Conservation (phyloP, 2,329 filamentous ascomycete genomes). For the Simplicillium sp. region DNA sequence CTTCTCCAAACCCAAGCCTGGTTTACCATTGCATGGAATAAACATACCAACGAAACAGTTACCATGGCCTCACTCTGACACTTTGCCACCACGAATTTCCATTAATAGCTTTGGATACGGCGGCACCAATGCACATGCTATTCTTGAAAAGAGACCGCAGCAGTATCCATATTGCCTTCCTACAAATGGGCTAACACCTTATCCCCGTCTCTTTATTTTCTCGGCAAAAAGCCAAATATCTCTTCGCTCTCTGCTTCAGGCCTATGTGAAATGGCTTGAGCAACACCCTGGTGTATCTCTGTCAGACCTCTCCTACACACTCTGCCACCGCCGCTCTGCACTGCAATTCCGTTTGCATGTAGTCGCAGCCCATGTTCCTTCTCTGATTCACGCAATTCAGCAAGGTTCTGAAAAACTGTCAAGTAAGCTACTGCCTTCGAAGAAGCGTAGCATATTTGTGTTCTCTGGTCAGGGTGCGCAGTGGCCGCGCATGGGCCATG, state of each 20-base stretch:
- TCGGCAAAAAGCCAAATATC: conserved; percentile 33
- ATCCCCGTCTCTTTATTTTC: conserved; percentile 29
- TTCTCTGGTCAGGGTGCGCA: conserved; percentile 29
- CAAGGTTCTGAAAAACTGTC: no score
- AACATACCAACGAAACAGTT: conserved; percentile 19
- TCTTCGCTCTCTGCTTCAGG: conserved; percentile 25
- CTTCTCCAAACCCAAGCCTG: no score
- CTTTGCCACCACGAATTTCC: conserved; percentile 4
- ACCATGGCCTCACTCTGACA: conserved; percentile 20
- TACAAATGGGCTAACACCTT: neutral
- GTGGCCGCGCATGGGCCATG: conserved; percentile 22
- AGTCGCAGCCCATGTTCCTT: conserved; percentile 27
- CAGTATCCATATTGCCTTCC: no score
- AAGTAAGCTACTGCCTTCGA: conserved; percentile 12
- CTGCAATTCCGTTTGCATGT: conserved; percentile 32
- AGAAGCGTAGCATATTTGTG: conserved; percentile 13
- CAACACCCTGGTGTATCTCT: conserved; percentile 13
- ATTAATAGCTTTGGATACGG: conserved; percentile 13
- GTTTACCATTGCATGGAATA: no score
- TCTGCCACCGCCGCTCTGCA: conserved; percentile 31
- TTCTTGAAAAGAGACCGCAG: no score
- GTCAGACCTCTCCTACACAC: conserved; percentile 34
- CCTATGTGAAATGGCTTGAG: conserved; percentile 13
- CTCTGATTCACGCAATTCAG: no score
- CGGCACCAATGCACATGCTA: conserved; percentile 10